phyloP scores from a whole-genome alignment of 2,329 filamentous ascomycete species.

The Diaporthe australafricana region DNA sequence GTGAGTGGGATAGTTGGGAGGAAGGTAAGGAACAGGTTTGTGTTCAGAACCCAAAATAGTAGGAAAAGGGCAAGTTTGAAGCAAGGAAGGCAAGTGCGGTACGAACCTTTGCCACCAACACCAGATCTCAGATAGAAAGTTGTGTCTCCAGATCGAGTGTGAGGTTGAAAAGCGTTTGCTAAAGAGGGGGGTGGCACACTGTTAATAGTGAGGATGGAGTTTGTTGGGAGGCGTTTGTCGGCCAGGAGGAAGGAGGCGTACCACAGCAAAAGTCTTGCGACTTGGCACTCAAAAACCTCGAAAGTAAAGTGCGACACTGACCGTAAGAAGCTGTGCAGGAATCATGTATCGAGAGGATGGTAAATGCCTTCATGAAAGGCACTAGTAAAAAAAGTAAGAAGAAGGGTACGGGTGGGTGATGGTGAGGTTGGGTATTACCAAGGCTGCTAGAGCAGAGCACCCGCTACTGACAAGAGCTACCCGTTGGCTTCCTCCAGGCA shows the following conservation, averaged over 20 bases:
- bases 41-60: neutral
- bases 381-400: neutral
- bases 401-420: too few species aligned
- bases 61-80: neutral
- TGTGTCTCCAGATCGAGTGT: neutral
- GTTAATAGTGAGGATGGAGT: neutral
- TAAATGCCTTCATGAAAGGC: too few species aligned
- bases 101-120: neutral
- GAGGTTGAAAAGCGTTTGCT: neutral
- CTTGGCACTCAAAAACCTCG: too few species aligned
- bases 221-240: too few species aligned
- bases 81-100: neutral
- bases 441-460: too few species aligned
- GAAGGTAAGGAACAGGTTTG: neutral
- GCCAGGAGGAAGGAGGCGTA: neutral
- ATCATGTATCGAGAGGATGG: neutral
- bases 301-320: too few species aligned
- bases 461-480: neutral
- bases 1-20: neutral
- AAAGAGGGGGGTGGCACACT: neutral
- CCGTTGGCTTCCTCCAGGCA: neutral
- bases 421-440: too few species aligned
- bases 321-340: too few species aligned
- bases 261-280: neutral
- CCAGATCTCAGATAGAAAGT: neutral